Evolutionary conservation across 106 monocot species (phyloP), one percentile per base, ranked within the genome.

Genomic region (Acanthochlamys bracteata): DNA sequence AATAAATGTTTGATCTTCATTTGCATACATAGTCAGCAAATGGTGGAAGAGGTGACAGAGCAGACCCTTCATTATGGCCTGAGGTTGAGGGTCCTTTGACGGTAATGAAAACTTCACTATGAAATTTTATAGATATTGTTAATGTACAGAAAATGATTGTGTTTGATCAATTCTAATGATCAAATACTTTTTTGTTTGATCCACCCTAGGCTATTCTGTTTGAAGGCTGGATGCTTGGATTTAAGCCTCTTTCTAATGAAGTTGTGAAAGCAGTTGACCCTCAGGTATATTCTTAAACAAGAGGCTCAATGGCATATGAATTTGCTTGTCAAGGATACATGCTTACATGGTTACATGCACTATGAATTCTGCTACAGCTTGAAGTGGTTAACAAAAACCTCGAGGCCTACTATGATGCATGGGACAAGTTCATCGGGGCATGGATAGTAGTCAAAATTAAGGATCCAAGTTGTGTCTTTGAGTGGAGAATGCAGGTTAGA

Each of bases 141-240:
- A 46, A 10, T 8, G 45, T 14, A n/a, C 20, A 55, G 9, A 55
- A 55, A 55, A 16, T 55, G n/a, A 20, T 58, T 55, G 20, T 21
- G 19, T 55, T 55, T 21, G 7, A 33, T 17, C 43, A 13, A 43
- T 43, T 7, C 13, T 43, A 7, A 7, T 43, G 10, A 43, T 43
- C 13, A 8, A 43, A 43, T n/a, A 43, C 43, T 7, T 43, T 43
- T 19, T 79, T 20, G 59, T 56, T 75, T 27, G 58, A n/a, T n/a
- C n/a, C n/a, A n/a, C n/a, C 41, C 47, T 65, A 98, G 96, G 91
- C 91, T 72, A 75, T 92, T 73, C 43, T 98, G 47, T 88, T 98
- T 74, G 96, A 98, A 80, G 96, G 96, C 25, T 98, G 96, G 96
- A 98, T 98, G 96, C 96, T 98, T 73, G 96, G 96, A 20, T 98